Base-by-base conservation (phyloP, 495 filamentous ascomycete species). In the Annulohypoxylon stygium region DNA sequence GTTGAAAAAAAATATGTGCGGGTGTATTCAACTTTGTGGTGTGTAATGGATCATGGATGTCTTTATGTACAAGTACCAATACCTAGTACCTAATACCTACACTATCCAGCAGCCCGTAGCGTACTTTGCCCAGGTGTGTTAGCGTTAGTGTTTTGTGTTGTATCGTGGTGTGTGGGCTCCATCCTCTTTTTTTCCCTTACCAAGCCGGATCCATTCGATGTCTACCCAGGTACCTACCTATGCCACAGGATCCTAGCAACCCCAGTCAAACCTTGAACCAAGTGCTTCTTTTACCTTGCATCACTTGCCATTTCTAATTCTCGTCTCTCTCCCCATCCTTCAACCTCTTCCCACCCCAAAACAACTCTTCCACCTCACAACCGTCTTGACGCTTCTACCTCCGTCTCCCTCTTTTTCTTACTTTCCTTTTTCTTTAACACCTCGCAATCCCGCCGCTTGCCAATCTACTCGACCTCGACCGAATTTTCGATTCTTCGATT, bases 261-360 rank as follows among this genome's bases (percentile, higher is more conserved):
- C 30, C 30, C 30, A 30, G 30, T 30, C 30, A 30, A 30, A 30
- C 30, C 30, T 30, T 30, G 30, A 30, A 30, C 30, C 30, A 30
- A 30, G 30, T 30, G 30, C 39, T 43, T 43, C 43, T 47, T 47
- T 47, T 47, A 47, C 43, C 43, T 47, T 47, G 50, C 50, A 74
- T 79, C 65, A 68, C 71, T 75, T 65, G 66, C 65, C 36, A 61
- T 67, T 76, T 74, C 70, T 34, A 54, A 59, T 59, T 55, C 68
- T 72, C 71, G 51, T 66, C 70, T 68, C 63, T n/a, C 64, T 59
- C 61, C 62, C 61, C 71, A 69, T 73, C 76, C 69, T 74, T 67
- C 69, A 67, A 75, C 74, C 76, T 76, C 74, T 61, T 68, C 72
- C 64, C 39, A 43, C 39, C 71, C 65, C 67, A 69, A 71, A 73